Evolutionary conservation across 352 stramenopile species (phyloP).

Genomic region (Globisporangium radiosum): DNA sequence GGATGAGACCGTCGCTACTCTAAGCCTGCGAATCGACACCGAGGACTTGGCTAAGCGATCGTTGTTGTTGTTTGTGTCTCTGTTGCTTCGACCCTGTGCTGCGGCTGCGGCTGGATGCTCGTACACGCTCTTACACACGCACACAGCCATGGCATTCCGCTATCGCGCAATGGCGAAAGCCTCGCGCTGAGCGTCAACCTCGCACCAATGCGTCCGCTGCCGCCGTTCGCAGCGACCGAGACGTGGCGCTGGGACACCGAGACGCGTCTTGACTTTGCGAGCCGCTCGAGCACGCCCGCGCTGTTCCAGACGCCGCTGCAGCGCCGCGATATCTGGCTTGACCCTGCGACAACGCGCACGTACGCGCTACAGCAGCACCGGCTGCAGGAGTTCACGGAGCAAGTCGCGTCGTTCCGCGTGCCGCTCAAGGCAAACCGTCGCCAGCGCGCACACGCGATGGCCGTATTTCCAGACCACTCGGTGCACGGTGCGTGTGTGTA

Average conservation of each 20-base stretch:
- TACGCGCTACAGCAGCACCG: conserved; percentile 54
- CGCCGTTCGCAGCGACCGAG: conserved; percentile 26
- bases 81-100: neutral
- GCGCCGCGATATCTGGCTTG: conserved; percentile 50
- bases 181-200: conserved; percentile 35
- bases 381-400: conserved; percentile 48
- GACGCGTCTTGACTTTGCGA: conserved; percentile 14
- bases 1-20: no score
- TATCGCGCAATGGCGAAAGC: conserved; percentile 28
- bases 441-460: conserved; percentile 47
- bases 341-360: conserved; percentile 48
- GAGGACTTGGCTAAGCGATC: neutral
- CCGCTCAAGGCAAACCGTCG: conserved; percentile 50
- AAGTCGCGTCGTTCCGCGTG: conserved; percentile 59
- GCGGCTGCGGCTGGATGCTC: conserved; percentile 7
- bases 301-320: conserved; percentile 30
- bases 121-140: neutral
- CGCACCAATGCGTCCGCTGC: conserved; percentile 29
- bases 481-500: conserved; percentile 39
- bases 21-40: neutral
- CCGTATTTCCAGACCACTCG: conserved; percentile 49
- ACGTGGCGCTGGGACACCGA: conserved; percentile 20
- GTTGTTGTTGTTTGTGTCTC: neutral
- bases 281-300: neutral
- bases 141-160: conserved; percentile 54